Evolutionary conservation across 768 basidiomycete genomes (phyloP).

Genomic region (Naganishia vaughanmartiniae): DNA sequence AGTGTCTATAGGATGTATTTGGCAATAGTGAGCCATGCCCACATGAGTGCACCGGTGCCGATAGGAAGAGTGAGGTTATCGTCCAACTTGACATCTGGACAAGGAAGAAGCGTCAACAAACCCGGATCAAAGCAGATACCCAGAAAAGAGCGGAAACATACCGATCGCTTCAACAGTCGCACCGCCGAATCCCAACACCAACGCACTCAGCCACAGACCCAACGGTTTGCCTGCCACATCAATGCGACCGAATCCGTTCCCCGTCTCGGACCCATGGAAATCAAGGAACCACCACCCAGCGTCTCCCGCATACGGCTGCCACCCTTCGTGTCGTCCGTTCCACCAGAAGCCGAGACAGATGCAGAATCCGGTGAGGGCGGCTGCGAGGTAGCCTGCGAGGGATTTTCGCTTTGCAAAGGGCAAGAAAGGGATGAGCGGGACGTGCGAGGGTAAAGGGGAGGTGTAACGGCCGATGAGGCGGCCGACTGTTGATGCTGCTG

Average conservation of each 20-base stretch:
- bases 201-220: constrained; percentile 48
- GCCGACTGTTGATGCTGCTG: constrained; percentile 86
- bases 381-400: constrained; percentile 77
- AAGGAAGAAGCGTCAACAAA: constrained; percentile 6
- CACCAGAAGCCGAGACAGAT: constrained; percentile 72
- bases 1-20: constrained; percentile 20
- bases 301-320: constrained; percentile 35
- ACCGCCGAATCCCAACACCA: constrained; percentile 71
- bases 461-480: constrained; percentile 76
- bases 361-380: constrained; percentile 66
- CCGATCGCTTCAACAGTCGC: constrained; percentile 87
- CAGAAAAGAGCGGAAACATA: constrained; percentile 53
- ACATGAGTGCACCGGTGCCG: constrained; percentile 72
- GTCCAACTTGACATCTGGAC: constrained; percentile 76
- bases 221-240: constrained; percentile 52
- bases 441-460: constrained; percentile 59
- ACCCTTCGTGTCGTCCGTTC: constrained; percentile 33
- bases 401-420: constrained; percentile 80
- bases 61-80: constrained; percentile 89
- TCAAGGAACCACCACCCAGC: constrained; percentile 46
- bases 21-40: constrained; percentile 54
- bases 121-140: constrained; percentile 10
- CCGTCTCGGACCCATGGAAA: constrained; percentile 12
- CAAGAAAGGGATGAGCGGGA: constrained; percentile 55
- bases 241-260: constrained; percentile 44